Evolutionary conservation across 2,329 filamentous ascomycete genomes (phyloP).

Genomic region (Colletotrichum navitas): DNA sequence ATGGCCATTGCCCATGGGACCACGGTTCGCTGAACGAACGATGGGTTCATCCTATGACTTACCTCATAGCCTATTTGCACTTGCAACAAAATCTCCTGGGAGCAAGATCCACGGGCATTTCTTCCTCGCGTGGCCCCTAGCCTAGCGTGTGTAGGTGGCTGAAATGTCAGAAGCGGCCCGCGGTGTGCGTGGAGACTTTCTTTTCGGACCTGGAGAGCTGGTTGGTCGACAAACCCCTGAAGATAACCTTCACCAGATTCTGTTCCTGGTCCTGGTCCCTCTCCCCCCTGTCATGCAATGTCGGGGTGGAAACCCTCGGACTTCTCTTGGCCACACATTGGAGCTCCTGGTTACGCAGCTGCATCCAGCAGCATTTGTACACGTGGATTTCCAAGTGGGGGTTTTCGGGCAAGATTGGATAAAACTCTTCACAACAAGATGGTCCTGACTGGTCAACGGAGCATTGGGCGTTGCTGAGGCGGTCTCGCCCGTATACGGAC

Average conservation of each 20-base stretch:
- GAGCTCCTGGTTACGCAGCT: constrained; percentile 28
- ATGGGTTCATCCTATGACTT: not conserved
- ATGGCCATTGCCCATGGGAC: not conserved
- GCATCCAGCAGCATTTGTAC: constrained; percentile 29
- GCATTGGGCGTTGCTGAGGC: not conserved
- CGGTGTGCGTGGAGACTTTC: constrained; percentile 23
- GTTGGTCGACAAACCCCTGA: constrained; percentile 24
- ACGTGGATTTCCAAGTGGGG: not conserved
- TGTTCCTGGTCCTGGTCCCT: not conserved
- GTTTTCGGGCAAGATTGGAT: not conserved
- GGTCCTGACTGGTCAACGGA: not conserved
- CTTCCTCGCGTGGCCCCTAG: constrained; percentile 1
- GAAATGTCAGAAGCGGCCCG: constrained; percentile 37
- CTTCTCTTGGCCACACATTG: constrained; percentile 26
- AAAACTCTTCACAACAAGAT: not conserved
- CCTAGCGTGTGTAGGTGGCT: not conserved
- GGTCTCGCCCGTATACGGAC: not conserved
- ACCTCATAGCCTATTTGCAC: not conserved
- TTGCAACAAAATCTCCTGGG: not conserved
- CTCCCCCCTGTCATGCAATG: not conserved
- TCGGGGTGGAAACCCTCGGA: constrained; percentile 23
- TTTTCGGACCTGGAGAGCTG: not conserved
- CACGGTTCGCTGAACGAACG: not conserved
- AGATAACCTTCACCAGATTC: constrained; percentile 12
- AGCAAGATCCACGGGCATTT: not conserved